These are phyloP conservation scores for Backusella morwellensis DNA, from an alignment of 192 early-diverging fungal genomes.

Conservation along the genomic window DNA sequence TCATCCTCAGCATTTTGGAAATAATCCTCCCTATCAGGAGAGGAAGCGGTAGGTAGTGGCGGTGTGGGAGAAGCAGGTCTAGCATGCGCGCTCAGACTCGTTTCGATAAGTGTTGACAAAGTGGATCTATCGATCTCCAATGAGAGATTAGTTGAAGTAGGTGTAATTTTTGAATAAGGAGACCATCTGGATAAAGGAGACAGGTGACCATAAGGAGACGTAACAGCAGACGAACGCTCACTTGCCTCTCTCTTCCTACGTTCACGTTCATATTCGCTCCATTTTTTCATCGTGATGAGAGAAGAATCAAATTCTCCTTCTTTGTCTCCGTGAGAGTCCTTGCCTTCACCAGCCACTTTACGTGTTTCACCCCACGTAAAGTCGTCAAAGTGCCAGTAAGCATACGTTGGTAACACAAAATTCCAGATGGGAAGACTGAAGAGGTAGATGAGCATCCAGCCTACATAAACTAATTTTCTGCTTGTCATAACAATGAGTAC, in stretches of 20 bases:
- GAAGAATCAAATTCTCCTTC: slow-evolving; percentile 76
- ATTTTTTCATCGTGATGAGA: slow-evolving; percentile 73
- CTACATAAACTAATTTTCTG: slow-evolving; percentile 78
- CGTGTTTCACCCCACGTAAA: slow-evolving; percentile 86
- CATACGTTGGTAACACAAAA: slow-evolving; percentile 72
- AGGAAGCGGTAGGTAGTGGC: not conserved
- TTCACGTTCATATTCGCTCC: slow-evolving; percentile 59
- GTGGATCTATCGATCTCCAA: slow-evolving; percentile 3
- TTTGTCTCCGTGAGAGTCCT: slow-evolving; percentile 61
- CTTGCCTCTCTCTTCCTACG: not conserved
- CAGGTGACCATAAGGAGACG: not conserved
- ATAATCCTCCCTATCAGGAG: not conserved
- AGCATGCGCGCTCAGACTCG: not conserved
- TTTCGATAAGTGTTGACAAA: slow-evolving; percentile 3
- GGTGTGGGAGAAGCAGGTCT: not conserved
- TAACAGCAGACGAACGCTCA: not conserved
- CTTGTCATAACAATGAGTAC: slow-evolving; percentile 89
- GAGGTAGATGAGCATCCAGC: slow-evolving; percentile 60
- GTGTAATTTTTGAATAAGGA: not conserved
- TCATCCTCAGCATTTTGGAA: not conserved
- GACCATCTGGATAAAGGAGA: slow-evolving; percentile 14
- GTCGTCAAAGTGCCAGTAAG: slow-evolving; percentile 90
- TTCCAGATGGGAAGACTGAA: slow-evolving; percentile 76
- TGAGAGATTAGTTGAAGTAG: slow-evolving; percentile 1
- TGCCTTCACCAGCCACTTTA: slow-evolving; percentile 54